Base-by-base conservation (phyloP, 768 basidiomycete species). In the Termitomyces sp. region DNA sequence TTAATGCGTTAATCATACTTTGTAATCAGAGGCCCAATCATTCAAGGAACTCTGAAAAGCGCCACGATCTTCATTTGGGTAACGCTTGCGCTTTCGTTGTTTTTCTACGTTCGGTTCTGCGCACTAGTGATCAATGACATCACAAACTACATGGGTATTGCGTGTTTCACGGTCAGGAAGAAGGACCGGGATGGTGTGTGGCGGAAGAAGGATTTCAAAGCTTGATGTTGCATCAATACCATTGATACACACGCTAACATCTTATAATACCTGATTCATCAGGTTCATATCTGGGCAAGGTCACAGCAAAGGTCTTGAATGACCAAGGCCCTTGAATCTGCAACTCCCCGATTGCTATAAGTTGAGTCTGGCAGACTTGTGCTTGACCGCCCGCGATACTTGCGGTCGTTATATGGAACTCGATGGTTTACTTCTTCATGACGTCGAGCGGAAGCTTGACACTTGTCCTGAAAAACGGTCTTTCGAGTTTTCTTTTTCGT, bases 111-210 rank as follows among this genome's bases (percentile, higher is more conserved):
- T 28, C 81, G 88, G 47, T 95, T 95, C 72, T 89, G 88, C 66
- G 79, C 83, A 30, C 76, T 88, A 18, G 93, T 95, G 57, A 93
- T 95, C 66, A 74, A 72, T 60, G 89, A 95, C 64, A 93, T 98
- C 72, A 96, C 93, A 57, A 84, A 94, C 60, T 89, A 88, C 73
- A 81, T 96, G 61, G 96, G 96, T 13, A 93, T 97, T 66, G 96
- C 93, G 1, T 98, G 94, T 75, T 94, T 97, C 68, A 93, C 91
- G 16, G 94, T 97, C 47, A 79, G 87, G 56, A 95, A 91, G 77
- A 91, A 85, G 80, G 92, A 93, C 63, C 75, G 75, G 40, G 71
- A 80, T 49, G 89, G 89, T 12, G 74, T 79, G 18, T 91, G 89
- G 89, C 64, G 63, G 30, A 55, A 64, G 33, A 66, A 68, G 58